Evolutionary conservation across 768 basidiomycete genomes (phyloP), one percentile per base, ranked within the genome.

Genomic region (Auricularia sp.): DNA sequence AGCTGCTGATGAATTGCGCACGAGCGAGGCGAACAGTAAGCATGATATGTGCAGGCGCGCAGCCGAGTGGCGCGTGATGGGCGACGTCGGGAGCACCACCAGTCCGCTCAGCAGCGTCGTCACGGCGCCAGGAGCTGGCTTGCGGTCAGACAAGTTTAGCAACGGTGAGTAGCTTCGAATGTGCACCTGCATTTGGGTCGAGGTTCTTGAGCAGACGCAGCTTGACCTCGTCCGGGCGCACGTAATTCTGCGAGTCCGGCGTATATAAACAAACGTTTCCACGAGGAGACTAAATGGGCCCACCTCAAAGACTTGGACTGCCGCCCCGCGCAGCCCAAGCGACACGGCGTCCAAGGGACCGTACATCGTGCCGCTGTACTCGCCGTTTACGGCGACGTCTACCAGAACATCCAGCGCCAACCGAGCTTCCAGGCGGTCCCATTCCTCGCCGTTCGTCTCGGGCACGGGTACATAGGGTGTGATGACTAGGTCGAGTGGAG

Each of bases 361-460:
- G 29, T 80, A 68, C 24, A 75, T 69, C 47, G 29, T 63, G n/a
- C 88, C 85, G 69, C 88, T 85, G 73, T 92, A 90, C 77, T 97
- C 95, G 1, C 95, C 96, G 65, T 96, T 88, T 45, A 98, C 77
- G 11, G 86, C 85, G 16, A 93, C 81, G 66, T 91, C 88, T 0
- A 96, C 85, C 11, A 97, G 81, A 0, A 85, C 89, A 66, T 94
- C 89, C 5, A 96, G 81, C 0, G 91, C 90, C 3, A 91, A 88
- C 16, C 89, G 83, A 3, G 85, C 80, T 66, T 94, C 90, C 29
- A 96, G 74, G 24, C 94, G 83, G 73, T 95, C 92, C 92, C 92
- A 94, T 72, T 96, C 93, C 75, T 96, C 94, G 7, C 92, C 92
- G 66, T 90, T 83, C 64, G 95, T 83, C 74, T 92, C 85, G 65